A percentile compares a stretch with the other conserved stretches of the same genome.
phyloP scores from a whole-genome alignment of 345 rosid species.

The Firmiana major region DNA sequence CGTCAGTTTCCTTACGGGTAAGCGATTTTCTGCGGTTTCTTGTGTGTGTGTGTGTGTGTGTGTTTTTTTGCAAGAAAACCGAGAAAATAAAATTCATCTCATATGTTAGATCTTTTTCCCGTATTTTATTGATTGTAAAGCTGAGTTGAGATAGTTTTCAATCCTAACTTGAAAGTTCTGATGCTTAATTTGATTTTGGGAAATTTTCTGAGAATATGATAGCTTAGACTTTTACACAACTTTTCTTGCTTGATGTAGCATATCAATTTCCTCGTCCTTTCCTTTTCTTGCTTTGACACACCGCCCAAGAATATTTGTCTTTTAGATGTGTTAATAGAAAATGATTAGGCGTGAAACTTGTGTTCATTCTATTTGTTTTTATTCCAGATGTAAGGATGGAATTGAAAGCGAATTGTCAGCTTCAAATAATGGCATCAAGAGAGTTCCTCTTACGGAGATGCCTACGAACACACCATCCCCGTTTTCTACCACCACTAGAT shows the following conservation, averaged over 20 bases:
- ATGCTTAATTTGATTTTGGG: not conserved
- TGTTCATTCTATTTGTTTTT: not conserved
- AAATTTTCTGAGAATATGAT: not conserved
- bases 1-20: constrained; percentile 32
- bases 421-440: constrained; percentile 22
- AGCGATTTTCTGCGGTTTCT: constrained; percentile 9
- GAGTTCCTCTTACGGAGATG: constrained; percentile 61
- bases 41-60: too few relatives aligned
- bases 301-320: not conserved
- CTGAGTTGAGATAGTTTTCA: not conserved
- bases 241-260: not conserved
- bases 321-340: not conserved
- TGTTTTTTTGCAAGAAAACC: not conserved
- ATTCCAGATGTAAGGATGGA: constrained; percentile 31
- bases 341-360: not conserved
- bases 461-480: constrained; percentile 35
- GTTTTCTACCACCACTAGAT: constrained; percentile 11
- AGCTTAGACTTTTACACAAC: not conserved
- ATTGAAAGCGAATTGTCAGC: constrained; percentile 16
- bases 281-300: not conserved
- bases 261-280: not conserved
- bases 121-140: not conserved
- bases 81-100: not conserved
- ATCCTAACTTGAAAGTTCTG: not conserved
- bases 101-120: not conserved